A percentile compares a stretch with the other conserved stretches of the same genome.
Conservation (phyloP, 1,284 basidiomycete species). For the Tylopilus sp. region DNA sequence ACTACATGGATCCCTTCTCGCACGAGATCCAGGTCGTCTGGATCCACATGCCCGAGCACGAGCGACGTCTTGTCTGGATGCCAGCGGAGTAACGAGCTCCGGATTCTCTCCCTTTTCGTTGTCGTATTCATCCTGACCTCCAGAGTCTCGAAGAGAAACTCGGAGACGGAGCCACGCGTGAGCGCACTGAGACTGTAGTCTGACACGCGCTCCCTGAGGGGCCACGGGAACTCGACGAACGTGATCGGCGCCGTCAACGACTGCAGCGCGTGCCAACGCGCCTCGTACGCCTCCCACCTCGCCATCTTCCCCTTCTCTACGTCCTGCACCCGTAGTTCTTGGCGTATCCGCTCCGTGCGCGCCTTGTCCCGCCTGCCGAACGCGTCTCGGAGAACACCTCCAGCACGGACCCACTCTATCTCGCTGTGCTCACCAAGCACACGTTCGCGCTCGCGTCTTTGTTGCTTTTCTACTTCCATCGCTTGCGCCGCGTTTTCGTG, state of each 20-base stretch:
- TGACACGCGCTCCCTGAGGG: slow-evolving; percentile 35
- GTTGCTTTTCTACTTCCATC: slow-evolving; percentile 19
- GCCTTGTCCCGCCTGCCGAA: slow-evolving; percentile 46
- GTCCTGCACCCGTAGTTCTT: slow-evolving; percentile 23
- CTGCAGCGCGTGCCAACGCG: slow-evolving; percentile 41
- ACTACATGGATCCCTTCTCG: slow-evolving; percentile 37
- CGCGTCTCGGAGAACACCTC: slow-evolving; percentile 50
- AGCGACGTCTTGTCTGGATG: slow-evolving; percentile 68
- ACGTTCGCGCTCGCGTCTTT: slow-evolving; percentile 31
- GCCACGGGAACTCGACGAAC: slow-evolving; percentile 62
- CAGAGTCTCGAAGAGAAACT: slow-evolving; percentile 54
- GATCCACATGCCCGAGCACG: slow-evolving; percentile 47
- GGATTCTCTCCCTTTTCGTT: slow-evolving; percentile 51
- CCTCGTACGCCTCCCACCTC: slow-evolving; percentile 51
- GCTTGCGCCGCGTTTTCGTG: background rate
- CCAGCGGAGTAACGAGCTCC: slow-evolving; percentile 61
- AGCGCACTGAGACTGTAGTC: slow-evolving; percentile 36
- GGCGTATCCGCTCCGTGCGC: slow-evolving; percentile 39
- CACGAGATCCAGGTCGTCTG: slow-evolving; percentile 49
- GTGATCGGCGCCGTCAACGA: slow-evolving; percentile 17
- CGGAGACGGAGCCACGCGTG: slow-evolving; percentile 41
- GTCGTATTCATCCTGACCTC: slow-evolving; percentile 39
- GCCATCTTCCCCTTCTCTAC: slow-evolving; percentile 19
- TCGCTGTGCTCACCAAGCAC: slow-evolving; percentile 41
- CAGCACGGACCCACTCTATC: slow-evolving; percentile 56